Base-by-base conservation (phyloP, 495 filamentous ascomycete genomes). In the Annulohypoxylon bovei region DNA sequence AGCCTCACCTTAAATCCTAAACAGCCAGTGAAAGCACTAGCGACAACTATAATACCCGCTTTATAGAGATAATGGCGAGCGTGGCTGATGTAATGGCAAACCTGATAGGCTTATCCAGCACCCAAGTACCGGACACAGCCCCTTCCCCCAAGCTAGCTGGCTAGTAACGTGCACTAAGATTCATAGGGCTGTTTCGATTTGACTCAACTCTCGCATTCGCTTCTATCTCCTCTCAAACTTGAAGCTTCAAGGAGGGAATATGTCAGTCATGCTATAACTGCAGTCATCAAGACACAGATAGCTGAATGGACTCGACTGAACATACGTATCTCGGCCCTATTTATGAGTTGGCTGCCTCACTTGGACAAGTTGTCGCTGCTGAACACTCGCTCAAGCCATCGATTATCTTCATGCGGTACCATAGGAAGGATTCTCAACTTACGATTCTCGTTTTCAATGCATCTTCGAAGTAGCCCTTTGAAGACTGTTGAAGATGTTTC, bases 1-100 rank as follows among this genome's bases (percentile, higher is more conserved):
- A 56, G 50, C 50, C 37, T 56, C 35, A 46, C 23, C 28, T 33
- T 64, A 55, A 46, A 22, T 55, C 14, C 18, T 55, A 32, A 32
- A 22, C 25, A 20, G 44, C 59, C 59, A 62, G 23, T 62, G 1
- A 62, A 32, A 53, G 23, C 14, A 9, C 11, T 3, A 37, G 16
- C 25, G 27, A 25, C 12, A 12, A 23, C 27, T 18, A 35, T 54
- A 54, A 23, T 35, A 54, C n/a, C 50, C 50, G 18, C n/a, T 54
- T 54, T 54, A 54, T 32, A 53, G 28, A 20, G 18, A 27, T 33
- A 1, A 33, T 33, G 9, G n/a, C 9, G 28, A 35, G 6, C 16
- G 50, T 54, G 50, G 50, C 50, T 54, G 50, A 54, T 54, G 50
- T 35, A 54, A 35, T 23, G 30, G 35, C 35, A 6, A 35, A 16